Conservation (phyloP, 192 early-diverging fungal genomes). For the Entomortierella parvispora region DNA sequence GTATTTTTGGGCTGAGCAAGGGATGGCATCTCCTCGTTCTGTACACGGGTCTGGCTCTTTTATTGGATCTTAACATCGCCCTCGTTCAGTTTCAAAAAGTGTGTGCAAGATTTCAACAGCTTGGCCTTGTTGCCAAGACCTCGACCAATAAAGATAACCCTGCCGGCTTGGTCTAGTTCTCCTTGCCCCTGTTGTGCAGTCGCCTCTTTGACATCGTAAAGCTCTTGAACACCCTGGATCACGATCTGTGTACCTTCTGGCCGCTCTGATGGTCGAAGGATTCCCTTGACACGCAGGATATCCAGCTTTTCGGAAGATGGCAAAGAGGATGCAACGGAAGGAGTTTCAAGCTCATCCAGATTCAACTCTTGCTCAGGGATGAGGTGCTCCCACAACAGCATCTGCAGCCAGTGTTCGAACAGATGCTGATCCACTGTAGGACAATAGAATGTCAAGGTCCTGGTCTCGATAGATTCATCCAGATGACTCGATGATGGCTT, state of each 20-base stretch:
- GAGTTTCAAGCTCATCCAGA: neutral
- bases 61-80: slow-evolving; percentile 21
- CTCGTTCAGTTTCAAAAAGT: slow-evolving; percentile 16
- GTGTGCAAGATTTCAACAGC: slow-evolving; percentile 23
- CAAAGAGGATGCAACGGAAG: neutral
- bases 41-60: neutral
- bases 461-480: slow-evolving; percentile 59
- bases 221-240: slow-evolving; percentile 73
- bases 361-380: slow-evolving; percentile 47
- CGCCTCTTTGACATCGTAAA: slow-evolving; percentile 63
- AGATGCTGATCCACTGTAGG: slow-evolving; percentile 57
- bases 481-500: slow-evolving; percentile 11
- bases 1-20: neutral
- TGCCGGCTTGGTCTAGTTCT: slow-evolving; percentile 28
- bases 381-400: slow-evolving; percentile 70
- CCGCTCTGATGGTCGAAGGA: slow-evolving; percentile 54
- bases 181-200: slow-evolving; percentile 5
- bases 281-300: slow-evolving; percentile 69
- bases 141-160: slow-evolving; percentile 54
- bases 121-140: slow-evolving; percentile 30
- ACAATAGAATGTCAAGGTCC: slow-evolving; percentile 58
- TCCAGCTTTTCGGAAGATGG: slow-evolving; percentile 39
- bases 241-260: slow-evolving; percentile 53
- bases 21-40: neutral
- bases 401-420: slow-evolving; percentile 79